A percentile compares a stretch with the other conserved stretches of the same genome.
Conservation (phyloP, 352 stramenopile species). For the Aphanomyces astaci region DNA sequence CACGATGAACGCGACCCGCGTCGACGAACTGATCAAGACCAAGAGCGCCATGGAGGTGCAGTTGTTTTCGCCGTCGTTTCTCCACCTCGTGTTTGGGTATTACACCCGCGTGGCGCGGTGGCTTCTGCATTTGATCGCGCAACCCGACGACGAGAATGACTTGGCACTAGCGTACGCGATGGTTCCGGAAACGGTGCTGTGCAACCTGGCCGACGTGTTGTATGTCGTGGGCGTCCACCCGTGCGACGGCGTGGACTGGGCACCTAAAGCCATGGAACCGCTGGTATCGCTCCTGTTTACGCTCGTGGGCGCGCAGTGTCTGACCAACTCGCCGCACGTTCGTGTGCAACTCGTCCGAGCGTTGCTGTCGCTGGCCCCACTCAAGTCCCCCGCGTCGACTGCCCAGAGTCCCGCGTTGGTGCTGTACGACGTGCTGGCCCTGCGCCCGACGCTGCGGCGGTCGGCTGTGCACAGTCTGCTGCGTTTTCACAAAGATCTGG, state of each 20-base stretch:
- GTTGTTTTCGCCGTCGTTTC: constrained; percentile 7
- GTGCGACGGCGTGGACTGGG: constrained; percentile 16
- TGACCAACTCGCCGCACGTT: constrained; percentile 65
- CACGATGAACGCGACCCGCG: constrained; percentile 13
- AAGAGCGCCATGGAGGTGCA: constrained; percentile 19
- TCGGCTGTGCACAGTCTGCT: constrained; percentile 41
- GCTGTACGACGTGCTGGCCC: constrained; percentile 37
- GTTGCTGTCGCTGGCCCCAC: constrained; percentile 50
- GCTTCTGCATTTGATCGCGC: neutral
- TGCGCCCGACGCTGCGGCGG: constrained; percentile 33
- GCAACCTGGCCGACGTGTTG: constrained; percentile 13
- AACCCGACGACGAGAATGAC: neutral
- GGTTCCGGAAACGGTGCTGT: constrained; percentile 1
- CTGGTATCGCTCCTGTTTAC: constrained; percentile 57
- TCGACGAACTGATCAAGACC: constrained; percentile 17
- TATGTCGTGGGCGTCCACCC: constrained; percentile 9
- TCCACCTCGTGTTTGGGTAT: neutral
- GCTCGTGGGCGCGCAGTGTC: constrained; percentile 39
- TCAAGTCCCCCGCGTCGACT: constrained; percentile 35
- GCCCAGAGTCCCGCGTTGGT: constrained; percentile 28
- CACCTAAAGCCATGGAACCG: constrained; percentile 34
- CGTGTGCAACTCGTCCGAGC: constrained; percentile 54
- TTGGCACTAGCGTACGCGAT: neutral
- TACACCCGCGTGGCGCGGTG: neutral
- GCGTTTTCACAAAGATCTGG: constrained; percentile 66